Evolutionary conservation across 176 grass and related monocot genomes (phyloP).

Genomic region (Hordeum vulgare): MorexV3_pseudomolecules_assembly NC_058520.1:104210482-104210981

Average conservation of each 20-base stretch:
- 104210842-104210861: too few species aligned
- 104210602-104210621: not conserved
- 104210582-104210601: not conserved
- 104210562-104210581: not conserved
- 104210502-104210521: not conserved
- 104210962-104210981: too few species aligned
- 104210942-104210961: too few species aligned
- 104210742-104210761: not conserved
- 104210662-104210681: slow-evolving; percentile 11
- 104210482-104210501: not conserved
- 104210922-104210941: too few species aligned
- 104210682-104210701: slow-evolving; percentile 11
- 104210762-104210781: not conserved
- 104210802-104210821: not conserved
- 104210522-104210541: not conserved
- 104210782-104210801: not conserved
- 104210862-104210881: too few species aligned
- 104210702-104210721: not conserved
- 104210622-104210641: not conserved
- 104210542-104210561: not conserved
- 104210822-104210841: not conserved
- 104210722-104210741: not conserved
- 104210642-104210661: not conserved
- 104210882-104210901: too few species aligned
- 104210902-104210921: too few species aligned